Evolutionary conservation across 2,329 filamentous ascomycete genomes (phyloP), one percentile per base, ranked within the genome.

Genomic region (Beauveria rudraprayagi): DNA sequence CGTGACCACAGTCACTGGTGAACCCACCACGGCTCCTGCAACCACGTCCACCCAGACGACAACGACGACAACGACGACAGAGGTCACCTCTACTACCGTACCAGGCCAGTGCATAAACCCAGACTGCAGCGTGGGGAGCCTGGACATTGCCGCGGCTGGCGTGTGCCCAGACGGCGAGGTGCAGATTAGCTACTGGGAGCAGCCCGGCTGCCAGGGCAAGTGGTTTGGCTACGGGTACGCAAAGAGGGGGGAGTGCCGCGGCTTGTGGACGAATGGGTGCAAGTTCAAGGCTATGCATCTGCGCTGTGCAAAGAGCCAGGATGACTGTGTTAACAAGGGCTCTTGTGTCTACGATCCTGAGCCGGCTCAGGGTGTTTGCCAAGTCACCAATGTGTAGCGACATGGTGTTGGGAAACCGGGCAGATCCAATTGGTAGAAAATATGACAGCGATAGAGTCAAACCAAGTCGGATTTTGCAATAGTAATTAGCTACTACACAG

Each of bases 101-200:
- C 19, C 51, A 54, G 51, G 62, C 40, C 9, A 37, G 5, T 63
- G 62, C 52, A 55, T 63, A 3, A 41, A 62, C 52, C 62, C 60
- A 3, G 47, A 61, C 56, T 63, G 62, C 47, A 17, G 24, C 3
- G 57, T 60, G 6, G 50, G 26, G 7, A n/a, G n/a, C 11, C 57
- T 60, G 26, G 50, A 54, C 2, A 41, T 54, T 22, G 50, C 24
- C 4, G 2, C 24, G 2, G 40, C 24, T 3, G 57, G 57, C 16
- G 8, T 19, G 40, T 60, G 57, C 30, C 57, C 57, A 5, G 48
- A 54, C 19, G 48, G 41, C 28, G 14, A 60, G 41, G 40, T 60
- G n/a, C 57, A 54, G 22, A 24, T 60, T 24, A 60, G 57, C 19
- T 60, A 60, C 57, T 60, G 57, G 57, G 48, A 60, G 41, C 22